phyloP scores from a whole-genome alignment of 345 rosid genomes.

The Salix exigua region DNA sequence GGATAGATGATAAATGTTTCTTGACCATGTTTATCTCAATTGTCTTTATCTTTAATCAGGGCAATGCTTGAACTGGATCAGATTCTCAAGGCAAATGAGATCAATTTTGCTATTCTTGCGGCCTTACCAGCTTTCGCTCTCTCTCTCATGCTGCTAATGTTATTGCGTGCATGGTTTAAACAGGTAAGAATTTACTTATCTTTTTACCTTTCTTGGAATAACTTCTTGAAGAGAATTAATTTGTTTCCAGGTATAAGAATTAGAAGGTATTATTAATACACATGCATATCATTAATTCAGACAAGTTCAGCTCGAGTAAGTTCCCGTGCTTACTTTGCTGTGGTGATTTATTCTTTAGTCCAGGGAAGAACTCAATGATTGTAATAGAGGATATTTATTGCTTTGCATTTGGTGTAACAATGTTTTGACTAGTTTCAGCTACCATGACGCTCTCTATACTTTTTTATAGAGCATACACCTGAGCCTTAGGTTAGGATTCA shows the following conservation, averaged over 20 bases:
- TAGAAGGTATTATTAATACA: not conserved
- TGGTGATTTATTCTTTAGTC: too few relatives aligned
- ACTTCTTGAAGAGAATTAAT: constrained; percentile 1
- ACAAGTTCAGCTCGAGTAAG: too few relatives aligned
- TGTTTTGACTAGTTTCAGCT: too few relatives aligned
- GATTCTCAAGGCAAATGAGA: constrained; percentile 93
- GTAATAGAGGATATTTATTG: too few relatives aligned
- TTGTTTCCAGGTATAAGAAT: not conserved
- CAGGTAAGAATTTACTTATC: constrained; percentile 36
- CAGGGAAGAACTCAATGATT: too few relatives aligned
- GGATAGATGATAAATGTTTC: constrained; percentile 1
- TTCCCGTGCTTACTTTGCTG: too few relatives aligned
- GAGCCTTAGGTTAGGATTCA: too few relatives aligned
- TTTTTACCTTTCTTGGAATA: not conserved
- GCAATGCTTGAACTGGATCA: constrained; percentile 98
- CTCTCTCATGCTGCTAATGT: constrained; percentile 54
- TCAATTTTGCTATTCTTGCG: constrained; percentile 90
- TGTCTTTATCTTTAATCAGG: constrained; percentile 37
- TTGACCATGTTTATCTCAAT: constrained; percentile 15
- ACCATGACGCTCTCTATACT: too few relatives aligned
- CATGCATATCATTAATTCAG: too few relatives aligned
- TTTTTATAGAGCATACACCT: too few relatives aligned
- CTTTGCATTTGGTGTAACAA: too few relatives aligned
- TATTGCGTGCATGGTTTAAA: constrained; percentile 71
- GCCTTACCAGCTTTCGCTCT: constrained; percentile 93